Conservation (phyloP, 2,329 filamentous ascomycete species). For the Chrysosporium queenslandicum region DNA sequence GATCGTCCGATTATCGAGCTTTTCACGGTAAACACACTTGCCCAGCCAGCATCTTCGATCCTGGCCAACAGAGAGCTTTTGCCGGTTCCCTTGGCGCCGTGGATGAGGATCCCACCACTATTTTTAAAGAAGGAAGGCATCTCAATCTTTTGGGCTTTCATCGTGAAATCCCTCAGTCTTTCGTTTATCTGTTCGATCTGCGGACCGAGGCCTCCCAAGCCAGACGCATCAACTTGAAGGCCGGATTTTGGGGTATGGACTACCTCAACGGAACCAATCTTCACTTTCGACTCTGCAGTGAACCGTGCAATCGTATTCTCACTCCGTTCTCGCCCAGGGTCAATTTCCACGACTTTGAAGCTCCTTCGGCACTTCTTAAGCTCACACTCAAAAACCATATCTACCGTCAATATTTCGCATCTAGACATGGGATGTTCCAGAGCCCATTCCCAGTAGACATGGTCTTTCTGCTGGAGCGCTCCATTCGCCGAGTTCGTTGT, state of each 20-base stretch:
- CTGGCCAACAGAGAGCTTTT: slow-evolving; percentile 65
- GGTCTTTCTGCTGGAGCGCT: slow-evolving; percentile 30
- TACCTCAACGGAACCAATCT: slow-evolving; percentile 23
- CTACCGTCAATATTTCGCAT: slow-evolving; percentile 59
- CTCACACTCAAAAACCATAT: slow-evolving; percentile 58
- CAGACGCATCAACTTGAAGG: slow-evolving; percentile 33
- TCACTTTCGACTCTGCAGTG: slow-evolving; percentile 26
- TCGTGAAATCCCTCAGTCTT: slow-evolving; percentile 50
- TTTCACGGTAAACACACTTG: slow-evolving; percentile 48
- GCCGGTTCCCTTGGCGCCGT: slow-evolving; percentile 75
- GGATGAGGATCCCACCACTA: slow-evolving; percentile 57
- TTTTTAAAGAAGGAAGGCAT: slow-evolving; percentile 36
- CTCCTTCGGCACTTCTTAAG: slow-evolving; percentile 48
- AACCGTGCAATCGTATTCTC: slow-evolving; percentile 33
- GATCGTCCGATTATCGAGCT: slow-evolving; percentile 27
- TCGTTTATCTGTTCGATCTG: slow-evolving; percentile 58
- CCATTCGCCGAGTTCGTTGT: slow-evolving; percentile 20
- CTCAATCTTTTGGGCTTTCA: slow-evolving; percentile 20
- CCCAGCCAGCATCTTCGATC: slow-evolving; percentile 60
- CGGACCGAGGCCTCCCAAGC: slow-evolving; percentile 57
- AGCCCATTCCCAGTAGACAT: slow-evolving; percentile 41
- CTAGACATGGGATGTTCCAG: slow-evolving; percentile 38
- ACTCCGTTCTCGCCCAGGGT: slow-evolving; percentile 37
- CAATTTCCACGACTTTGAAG: slow-evolving; percentile 54
- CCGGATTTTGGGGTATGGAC: slow-evolving; percentile 8